These are phyloP conservation scores for Ilex aquifolium DNA, from an alignment of 257 asterid species.

Conservation along the genomic window DNA sequence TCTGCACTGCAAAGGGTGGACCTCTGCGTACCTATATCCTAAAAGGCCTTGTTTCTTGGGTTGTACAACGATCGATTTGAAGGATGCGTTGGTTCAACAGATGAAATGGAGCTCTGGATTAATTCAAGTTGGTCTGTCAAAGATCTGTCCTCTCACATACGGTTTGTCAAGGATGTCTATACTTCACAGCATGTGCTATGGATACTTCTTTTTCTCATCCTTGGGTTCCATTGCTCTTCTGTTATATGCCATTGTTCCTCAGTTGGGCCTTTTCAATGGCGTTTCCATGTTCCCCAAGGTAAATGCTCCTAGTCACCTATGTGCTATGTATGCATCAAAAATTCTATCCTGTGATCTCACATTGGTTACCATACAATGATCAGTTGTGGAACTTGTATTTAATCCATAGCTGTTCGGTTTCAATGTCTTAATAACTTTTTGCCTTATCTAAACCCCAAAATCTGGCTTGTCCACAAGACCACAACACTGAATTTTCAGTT, in stretches of 20 bases:
- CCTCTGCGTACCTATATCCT: slow-evolving; percentile 53
- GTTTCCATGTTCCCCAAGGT: slow-evolving; percentile 61
- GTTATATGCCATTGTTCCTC: slow-evolving; percentile 44
- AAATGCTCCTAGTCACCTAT: too few relatives aligned
- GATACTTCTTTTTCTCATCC: slow-evolving; percentile 35
- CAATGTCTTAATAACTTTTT: too few relatives aligned
- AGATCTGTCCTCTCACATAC: slow-evolving; percentile 44
- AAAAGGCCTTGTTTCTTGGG: slow-evolving; percentile 56
- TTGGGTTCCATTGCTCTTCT: slow-evolving; percentile 37
- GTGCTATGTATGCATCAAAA: too few relatives aligned
- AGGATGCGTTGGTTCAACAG: slow-evolving; percentile 51
- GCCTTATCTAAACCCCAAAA: too few relatives aligned
- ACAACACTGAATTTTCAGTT: too few relatives aligned
- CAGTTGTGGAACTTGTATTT: too few relatives aligned
- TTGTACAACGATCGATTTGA: slow-evolving; percentile 59
- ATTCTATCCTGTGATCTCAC: too few relatives aligned
- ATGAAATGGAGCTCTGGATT: slow-evolving; percentile 68
- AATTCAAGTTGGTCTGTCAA: slow-evolving; percentile 55
- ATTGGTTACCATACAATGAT: too few relatives aligned
- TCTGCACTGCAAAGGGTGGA: slow-evolving; percentile 56
- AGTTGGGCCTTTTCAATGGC: slow-evolving; percentile 42
- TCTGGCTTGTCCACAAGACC: too few relatives aligned
- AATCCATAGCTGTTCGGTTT: too few relatives aligned
- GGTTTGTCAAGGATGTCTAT: slow-evolving; percentile 44
- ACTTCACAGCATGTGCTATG: slow-evolving; percentile 54